Conservation (phyloP, 805 yeast genomes). For the Metahyphopichia silvanorum region DNA sequence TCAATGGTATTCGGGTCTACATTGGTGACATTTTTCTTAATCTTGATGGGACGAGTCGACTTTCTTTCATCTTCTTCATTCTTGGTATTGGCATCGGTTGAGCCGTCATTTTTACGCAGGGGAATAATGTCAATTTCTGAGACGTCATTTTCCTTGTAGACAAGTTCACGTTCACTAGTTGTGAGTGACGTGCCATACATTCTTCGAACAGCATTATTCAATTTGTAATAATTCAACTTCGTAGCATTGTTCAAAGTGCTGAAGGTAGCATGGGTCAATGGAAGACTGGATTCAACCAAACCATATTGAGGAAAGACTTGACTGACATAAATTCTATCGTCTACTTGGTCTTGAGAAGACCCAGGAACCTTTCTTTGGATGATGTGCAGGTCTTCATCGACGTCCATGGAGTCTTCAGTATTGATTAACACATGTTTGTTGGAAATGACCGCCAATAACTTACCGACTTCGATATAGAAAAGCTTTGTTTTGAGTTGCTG, state of each 20-base stretch:
- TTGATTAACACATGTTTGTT: conserved; percentile 17
- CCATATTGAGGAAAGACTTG: conserved; percentile 44
- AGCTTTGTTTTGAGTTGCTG: conserved; percentile 15
- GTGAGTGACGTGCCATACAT: conserved; percentile 11
- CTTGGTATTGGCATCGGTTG: conserved; percentile 1
- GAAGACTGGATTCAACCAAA: conserved; percentile 21
- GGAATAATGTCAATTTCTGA: conserved; percentile 13
- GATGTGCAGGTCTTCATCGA: conserved; percentile 3
- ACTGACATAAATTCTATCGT: conserved; percentile 30
- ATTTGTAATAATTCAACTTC: conserved; percentile 34
- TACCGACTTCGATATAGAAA: conserved; percentile 23
- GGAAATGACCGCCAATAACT: conserved; percentile 16
- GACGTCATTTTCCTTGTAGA: conserved; percentile 28
- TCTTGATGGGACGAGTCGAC: conserved; percentile 15
- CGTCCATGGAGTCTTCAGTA: conserved; percentile 1
- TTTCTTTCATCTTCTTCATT: conserved; percentile 13
- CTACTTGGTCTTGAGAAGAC: conserved; percentile 5
- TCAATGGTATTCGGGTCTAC: conserved; percentile 40
- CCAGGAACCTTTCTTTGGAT: background rate
- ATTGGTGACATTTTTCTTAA: conserved; percentile 26
- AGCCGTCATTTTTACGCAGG: conserved; percentile 4
- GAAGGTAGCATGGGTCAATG: conserved; percentile 32
- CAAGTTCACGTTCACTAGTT: conserved; percentile 31
- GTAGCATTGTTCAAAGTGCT: conserved; percentile 29
- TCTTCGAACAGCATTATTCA: background rate